phyloP scores from a whole-genome alignment of 441 rosid species.

The Hura crepitans region DNA sequence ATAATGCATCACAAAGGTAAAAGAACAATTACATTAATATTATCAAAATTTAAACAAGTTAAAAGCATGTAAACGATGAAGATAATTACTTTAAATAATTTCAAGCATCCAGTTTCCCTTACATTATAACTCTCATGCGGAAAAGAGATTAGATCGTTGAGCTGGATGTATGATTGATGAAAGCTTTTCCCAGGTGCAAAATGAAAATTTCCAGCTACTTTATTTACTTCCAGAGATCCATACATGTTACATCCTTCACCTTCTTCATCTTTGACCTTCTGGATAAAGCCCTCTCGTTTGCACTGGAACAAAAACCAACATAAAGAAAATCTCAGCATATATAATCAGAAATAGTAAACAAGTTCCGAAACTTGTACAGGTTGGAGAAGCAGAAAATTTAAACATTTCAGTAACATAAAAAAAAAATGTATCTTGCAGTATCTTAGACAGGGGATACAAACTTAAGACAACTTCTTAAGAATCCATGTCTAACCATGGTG shows the following conservation, averaged over 20 bases:
- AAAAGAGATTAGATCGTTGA: conserved; percentile 68
- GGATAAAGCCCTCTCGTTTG: conserved; percentile 83
- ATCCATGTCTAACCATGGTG: no score
- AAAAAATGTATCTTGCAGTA: no score
- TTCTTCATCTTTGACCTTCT: conserved; percentile 82
- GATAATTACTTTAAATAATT: not conserved
- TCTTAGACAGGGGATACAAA: not conserved
- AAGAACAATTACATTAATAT: conserved; percentile 1
- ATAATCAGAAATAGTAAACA: not conserved
- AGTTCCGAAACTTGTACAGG: not conserved
- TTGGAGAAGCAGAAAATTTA: not conserved
- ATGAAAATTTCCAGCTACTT: conserved; percentile 96
- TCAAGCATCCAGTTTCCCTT: conserved; percentile 22
- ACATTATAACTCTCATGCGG: conserved; percentile 77
- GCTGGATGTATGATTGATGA: conserved; percentile 61
- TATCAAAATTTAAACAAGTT: conserved; percentile 1
- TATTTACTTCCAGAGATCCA: conserved; percentile 89
- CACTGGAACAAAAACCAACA: conserved; percentile 43
- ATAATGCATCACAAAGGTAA: not conserved
- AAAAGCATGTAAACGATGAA: not conserved
- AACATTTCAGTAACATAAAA: not conserved
- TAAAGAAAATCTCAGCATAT: not conserved
- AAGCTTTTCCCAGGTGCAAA: conserved; percentile 95
- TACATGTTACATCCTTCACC: conserved; percentile 95
- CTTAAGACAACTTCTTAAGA: no score